Percentiles rank a stretch among this genome's conserved stretches.
Evolutionary conservation across 2,329 filamentous ascomycete genomes (phyloP).

Genomic region (Cladosporium halotolerans): DNA sequence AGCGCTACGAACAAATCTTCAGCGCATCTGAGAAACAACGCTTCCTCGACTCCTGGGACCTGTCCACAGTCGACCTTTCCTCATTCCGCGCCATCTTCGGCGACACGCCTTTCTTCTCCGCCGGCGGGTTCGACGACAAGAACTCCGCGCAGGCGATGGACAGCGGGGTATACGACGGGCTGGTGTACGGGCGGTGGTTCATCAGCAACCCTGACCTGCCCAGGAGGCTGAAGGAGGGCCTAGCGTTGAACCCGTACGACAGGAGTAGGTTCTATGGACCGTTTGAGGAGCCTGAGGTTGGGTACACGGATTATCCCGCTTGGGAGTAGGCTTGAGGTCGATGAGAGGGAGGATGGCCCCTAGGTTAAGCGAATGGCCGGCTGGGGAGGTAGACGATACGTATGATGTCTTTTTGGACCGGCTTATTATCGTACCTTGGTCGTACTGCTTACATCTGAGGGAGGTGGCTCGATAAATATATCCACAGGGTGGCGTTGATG

Average conservation of each 20-base stretch:
- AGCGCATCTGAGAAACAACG: constrained; percentile 44
- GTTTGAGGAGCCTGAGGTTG: constrained; percentile 26
- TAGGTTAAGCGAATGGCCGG: too few species aligned
- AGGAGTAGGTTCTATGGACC: constrained; percentile 39
- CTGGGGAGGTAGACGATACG: too few species aligned
- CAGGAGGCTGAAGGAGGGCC: constrained; percentile 36
- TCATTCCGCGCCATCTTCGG: constrained; percentile 48
- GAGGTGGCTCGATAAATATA: too few species aligned
- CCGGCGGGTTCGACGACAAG: constrained; percentile 48
- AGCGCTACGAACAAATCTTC: constrained; percentile 48
- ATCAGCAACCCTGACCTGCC: constrained; percentile 46
- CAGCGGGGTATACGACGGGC: constrained; percentile 18
- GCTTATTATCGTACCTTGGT: too few species aligned
- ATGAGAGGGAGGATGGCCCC: too few species aligned
- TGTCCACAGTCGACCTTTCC: constrained; percentile 41
- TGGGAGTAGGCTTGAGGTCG: constrained; percentile 2
- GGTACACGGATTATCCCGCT: constrained; percentile 38
- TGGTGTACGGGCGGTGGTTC: constrained; percentile 44
- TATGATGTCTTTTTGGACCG: too few species aligned
- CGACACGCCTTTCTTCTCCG: constrained; percentile 50
- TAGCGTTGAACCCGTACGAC: constrained; percentile 40
- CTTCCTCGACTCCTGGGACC: constrained; percentile 44
- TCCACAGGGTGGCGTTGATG: too few species aligned
- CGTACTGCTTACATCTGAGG: too few species aligned
- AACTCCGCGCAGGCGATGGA: constrained; percentile 48